Conservation (phyloP, 768 basidiomycete genomes). For the Leccinum fibrillosum region DNA sequence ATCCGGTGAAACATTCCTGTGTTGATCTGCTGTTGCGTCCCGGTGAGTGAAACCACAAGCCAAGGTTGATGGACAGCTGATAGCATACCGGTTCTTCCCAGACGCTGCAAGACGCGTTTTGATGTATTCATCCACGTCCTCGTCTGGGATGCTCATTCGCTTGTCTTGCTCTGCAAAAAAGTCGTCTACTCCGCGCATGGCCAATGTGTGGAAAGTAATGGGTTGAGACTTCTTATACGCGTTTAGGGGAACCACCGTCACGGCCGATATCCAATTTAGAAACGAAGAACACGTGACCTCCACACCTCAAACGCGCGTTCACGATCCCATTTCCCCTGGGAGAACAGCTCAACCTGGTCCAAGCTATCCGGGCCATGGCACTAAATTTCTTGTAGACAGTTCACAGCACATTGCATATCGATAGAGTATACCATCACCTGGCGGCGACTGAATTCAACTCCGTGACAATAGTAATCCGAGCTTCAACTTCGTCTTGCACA, state of each 20-base stretch:
- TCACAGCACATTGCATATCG: too few relatives aligned
- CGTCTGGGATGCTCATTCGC: conserved; percentile 51
- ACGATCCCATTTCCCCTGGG: neutral
- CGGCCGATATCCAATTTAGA: neutral
- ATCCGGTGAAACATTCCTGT: neutral
- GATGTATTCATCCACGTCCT: conserved; percentile 49
- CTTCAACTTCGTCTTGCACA: neutral
- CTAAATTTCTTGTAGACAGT: neutral
- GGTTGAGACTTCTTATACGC: neutral
- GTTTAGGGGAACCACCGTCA: conserved; percentile 8
- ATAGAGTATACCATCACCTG: neutral
- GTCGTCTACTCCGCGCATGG: conserved; percentile 37
- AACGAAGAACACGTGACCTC: too few relatives aligned
- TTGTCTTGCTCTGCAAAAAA: conserved; percentile 57
- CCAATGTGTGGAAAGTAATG: neutral
- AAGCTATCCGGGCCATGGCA: too few relatives aligned
- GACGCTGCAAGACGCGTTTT: conserved; percentile 25
- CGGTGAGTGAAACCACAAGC: conserved; percentile 5
- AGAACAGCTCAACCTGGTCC: too few relatives aligned
- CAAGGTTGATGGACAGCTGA: neutral
- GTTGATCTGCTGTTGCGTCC: conserved; percentile 2
- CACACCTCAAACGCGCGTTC: too few relatives aligned
- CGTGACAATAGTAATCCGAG: neutral
- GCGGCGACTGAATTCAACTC: neutral
- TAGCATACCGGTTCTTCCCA: conserved; percentile 17